phyloP scores from a whole-genome alignment of 768 basidiomycete genomes.

The Boletus rex-veris region DNA sequence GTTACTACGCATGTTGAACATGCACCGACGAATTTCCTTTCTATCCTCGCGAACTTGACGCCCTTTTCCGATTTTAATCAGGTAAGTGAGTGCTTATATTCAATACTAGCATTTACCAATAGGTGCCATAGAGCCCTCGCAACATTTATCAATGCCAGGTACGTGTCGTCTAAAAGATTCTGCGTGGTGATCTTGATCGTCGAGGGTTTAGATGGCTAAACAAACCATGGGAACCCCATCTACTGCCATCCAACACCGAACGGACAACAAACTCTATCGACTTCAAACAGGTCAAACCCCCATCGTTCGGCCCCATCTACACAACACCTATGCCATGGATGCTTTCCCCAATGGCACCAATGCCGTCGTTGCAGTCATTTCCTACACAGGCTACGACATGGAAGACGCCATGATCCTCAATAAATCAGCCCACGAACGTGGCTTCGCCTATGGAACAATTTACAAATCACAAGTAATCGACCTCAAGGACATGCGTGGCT shows the following conservation, averaged over 20 bases:
- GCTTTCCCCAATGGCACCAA: constrained; percentile 98
- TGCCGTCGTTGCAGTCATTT: constrained; percentile 98
- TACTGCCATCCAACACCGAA: constrained; percentile 85
- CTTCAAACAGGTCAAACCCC: constrained; percentile 95
- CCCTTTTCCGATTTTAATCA: constrained; percentile 99
- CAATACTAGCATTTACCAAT: neutral
- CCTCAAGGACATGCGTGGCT: constrained; percentile 74
- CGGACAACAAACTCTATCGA: constrained; percentile 97
- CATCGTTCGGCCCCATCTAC: constrained; percentile 85
- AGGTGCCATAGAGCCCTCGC: constrained; percentile 61
- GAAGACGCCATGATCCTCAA: constrained; percentile 99
- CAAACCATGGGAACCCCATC: constrained; percentile 99
- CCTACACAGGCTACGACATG: constrained; percentile 99
- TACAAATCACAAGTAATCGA: constrained; percentile 95
- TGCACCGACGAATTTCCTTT: constrained; percentile 91
- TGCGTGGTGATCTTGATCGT: constrained; percentile 4
- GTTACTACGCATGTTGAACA: constrained; percentile 92
- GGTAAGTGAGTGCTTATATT: constrained; percentile 40
- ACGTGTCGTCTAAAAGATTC: constrained; percentile 7
- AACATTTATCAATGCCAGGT: constrained; percentile 95
- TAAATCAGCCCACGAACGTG: constrained; percentile 97
- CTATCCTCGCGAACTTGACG: constrained; percentile 94
- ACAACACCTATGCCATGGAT: constrained; percentile 97
- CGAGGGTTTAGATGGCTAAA: constrained; percentile 88
- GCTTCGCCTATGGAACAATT: constrained; percentile 93